A percentile compares a stretch with the other conserved stretches of the same genome.
These are phyloP conservation scores for Aspergillus tanneri DNA, from an alignment of 2,329 filamentous ascomycete genomes.

Conservation along the genomic window DNA sequence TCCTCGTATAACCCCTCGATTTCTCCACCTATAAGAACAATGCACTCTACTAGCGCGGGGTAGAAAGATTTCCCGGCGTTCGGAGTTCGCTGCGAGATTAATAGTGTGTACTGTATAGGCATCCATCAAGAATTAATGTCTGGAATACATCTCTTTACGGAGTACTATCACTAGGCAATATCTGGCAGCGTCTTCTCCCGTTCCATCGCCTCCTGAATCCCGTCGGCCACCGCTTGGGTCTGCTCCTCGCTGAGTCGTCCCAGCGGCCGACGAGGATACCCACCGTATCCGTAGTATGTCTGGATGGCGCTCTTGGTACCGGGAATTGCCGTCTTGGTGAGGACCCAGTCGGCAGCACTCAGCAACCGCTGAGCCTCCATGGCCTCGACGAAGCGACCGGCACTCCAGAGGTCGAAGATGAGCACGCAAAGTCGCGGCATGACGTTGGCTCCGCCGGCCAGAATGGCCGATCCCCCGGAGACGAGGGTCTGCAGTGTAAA, in stretches of 20 bases:
- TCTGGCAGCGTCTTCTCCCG: constrained; percentile 38
- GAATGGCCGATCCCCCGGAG: constrained; percentile 79
- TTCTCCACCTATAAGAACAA: too few relatives aligned
- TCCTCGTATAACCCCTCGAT: too few relatives aligned
- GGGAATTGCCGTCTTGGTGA: constrained; percentile 80
- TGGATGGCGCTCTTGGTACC: constrained; percentile 84
- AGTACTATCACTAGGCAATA: too few relatives aligned
- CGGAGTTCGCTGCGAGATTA: too few relatives aligned
- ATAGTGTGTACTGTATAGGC: too few relatives aligned
- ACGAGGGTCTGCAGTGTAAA: constrained; percentile 81
- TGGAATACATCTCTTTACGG: too few relatives aligned
- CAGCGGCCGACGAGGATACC: constrained; percentile 67
- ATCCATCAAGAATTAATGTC: too few relatives aligned
- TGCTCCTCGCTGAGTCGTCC: constrained; percentile 33
- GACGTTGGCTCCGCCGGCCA: constrained; percentile 83
- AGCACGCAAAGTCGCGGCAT: constrained; percentile 79
- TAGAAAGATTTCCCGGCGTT: too few relatives aligned
- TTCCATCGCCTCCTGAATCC: constrained; percentile 38
- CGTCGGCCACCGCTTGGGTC: constrained; percentile 31
- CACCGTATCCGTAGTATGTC: constrained; percentile 80
- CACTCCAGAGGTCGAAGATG: constrained; percentile 74
- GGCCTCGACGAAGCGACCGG: constrained; percentile 74
- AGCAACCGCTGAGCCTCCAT: constrained; percentile 72
- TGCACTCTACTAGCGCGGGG: too few relatives aligned
- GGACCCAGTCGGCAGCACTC: constrained; percentile 76